Base-by-base conservation (phyloP, 2,329 filamentous ascomycete genomes). In the Trichoderma oligosporum region DNA sequence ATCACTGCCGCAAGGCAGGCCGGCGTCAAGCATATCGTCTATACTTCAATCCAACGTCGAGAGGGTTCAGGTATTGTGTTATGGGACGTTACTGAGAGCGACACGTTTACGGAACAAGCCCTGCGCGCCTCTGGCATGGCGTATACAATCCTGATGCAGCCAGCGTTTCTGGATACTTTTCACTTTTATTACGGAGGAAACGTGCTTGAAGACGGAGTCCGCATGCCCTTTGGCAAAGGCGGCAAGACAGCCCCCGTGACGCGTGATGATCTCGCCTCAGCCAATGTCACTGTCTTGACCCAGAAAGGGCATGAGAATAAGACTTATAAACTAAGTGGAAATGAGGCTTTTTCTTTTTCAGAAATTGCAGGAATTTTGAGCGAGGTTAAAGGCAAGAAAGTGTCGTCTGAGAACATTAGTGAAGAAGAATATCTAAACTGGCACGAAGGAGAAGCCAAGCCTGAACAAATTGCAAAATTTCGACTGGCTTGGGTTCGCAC, bases 311-410 rank as follows among this genome's bases (percentile, higher is more conserved):
- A 51, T 39, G 47, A 24, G 29, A 44, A 53, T 53, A 42, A 53
- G 49, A 53, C 47, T 8, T 51, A 53, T 44, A 53, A 53, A 38
- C 49, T 53, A 29, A 53, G 49, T 44, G 39, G 49, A 27, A 16
- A 53, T 20, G 49, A 53, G 38, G 49, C 49, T 29, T 44, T 44
- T n/a, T 44, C 39, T 33, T 27, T 42, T 44, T 31, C 49, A 25
- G 9, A 53, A n/a, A 12, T 44, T 35, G 39, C 47, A 16, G 24
- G 29, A 8, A 51, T 41, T 9, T 20, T 51, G 14, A 14, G 47
- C 14, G 20, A 51, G 7, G 24, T 39, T 6, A 51, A 39, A 9
- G 24, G 24, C 12, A 27, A n/a, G 12, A 41, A 31, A 14, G 47
- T 51, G 35, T 11, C 35, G 5, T 51, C 47, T 6, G 12, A 31